Percentiles rank a stretch among this genome's conserved stretches.
These are phyloP conservation scores for Tylopilus vinaceipallidus DNA, from an alignment of 768 basidiomycete genomes.

Conservation along the genomic window DNA sequence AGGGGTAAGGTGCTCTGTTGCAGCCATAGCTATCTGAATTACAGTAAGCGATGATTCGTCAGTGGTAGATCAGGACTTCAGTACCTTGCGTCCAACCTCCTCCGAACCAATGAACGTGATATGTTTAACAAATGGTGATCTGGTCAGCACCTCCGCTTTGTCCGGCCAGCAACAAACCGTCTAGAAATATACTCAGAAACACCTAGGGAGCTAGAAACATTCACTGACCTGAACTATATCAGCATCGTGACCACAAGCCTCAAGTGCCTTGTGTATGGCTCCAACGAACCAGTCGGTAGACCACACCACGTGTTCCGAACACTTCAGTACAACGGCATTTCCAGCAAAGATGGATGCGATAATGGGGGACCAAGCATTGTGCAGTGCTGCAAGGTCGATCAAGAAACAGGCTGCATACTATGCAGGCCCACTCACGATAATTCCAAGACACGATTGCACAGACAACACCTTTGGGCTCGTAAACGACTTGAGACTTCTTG, in stretches of 20 bases:
- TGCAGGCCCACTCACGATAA: constrained; percentile 59
- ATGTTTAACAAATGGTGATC: constrained; percentile 78
- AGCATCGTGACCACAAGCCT: constrained; percentile 78
- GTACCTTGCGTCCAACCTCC: constrained; percentile 68
- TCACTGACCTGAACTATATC: constrained; percentile 78
- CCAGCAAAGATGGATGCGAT: constrained; percentile 89
- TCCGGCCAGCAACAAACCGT: constrained; percentile 88
- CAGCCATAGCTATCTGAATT: constrained; percentile 72
- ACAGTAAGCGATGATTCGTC: neutral
- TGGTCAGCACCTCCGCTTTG: constrained; percentile 78
- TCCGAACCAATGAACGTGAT: constrained; percentile 94
- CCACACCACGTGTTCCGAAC: constrained; percentile 92
- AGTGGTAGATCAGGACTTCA: constrained; percentile 9
- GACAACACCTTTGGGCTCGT: constrained; percentile 91
- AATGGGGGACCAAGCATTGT: constrained; percentile 94
- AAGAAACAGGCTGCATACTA: neutral
- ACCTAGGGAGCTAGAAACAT: neutral
- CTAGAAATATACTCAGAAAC: constrained; percentile 33
- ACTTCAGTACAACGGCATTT: constrained; percentile 88
- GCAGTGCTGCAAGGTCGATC: constrained; percentile 60
- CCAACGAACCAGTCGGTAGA: constrained; percentile 81
- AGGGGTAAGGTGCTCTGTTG: constrained; percentile 84
- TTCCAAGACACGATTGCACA: constrained; percentile 95
- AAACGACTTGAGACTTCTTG: constrained; percentile 76
- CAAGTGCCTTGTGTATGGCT: constrained; percentile 73